A percentile compares a stretch with the other conserved stretches of the same genome.
These are phyloP conservation scores for Clarireedia hainanense DNA, from an alignment of 2,329 filamentous ascomycete genomes.

Conservation along the genomic window DNA sequence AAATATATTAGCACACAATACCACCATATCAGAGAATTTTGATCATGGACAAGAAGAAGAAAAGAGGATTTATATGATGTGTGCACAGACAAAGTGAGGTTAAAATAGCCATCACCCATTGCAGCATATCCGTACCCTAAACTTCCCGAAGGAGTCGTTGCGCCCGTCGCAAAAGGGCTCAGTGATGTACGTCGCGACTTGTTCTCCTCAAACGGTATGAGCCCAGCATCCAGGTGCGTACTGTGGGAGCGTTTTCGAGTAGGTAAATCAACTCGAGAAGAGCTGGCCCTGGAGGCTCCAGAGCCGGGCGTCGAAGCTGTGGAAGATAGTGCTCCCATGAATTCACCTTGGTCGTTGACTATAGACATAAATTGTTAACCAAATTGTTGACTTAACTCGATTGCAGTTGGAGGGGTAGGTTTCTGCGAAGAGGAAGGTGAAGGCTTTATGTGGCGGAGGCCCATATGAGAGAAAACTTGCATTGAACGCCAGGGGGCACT, in stretches of 20 bases:
- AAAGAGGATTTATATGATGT: constrained; percentile 7
- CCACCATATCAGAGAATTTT: neutral
- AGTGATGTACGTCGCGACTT: constrained; percentile 28
- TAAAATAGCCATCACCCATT: constrained; percentile 17
- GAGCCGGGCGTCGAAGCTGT: constrained; percentile 21
- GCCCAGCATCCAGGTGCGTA: constrained; percentile 18
- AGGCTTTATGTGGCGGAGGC: neutral
- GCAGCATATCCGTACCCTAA: constrained; percentile 24
- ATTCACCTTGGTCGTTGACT: constrained; percentile 1
- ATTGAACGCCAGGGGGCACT: neutral
- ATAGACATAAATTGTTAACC: neutral
- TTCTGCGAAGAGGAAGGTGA: too few species aligned
- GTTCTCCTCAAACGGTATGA: constrained; percentile 15
- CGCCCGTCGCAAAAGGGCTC: constrained; percentile 20
- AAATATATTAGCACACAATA: constrained; percentile 4
- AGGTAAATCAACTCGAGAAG: constrained; percentile 16
- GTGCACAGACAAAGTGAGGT: constrained; percentile 20
- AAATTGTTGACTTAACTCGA: neutral
- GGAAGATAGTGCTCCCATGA: constrained; percentile 10
- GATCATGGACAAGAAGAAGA: neutral
- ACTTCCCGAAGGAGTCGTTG: constrained; percentile 20
- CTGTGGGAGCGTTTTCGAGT: constrained; percentile 27
- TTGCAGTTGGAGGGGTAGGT: too few species aligned
- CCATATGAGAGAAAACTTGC: neutral
- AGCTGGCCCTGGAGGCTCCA: constrained; percentile 11